Evolutionary conservation across 805 yeast genomes (phyloP), one percentile per base, ranked within the genome.

Genomic region (Limtongozyma cylindracea): DNA sequence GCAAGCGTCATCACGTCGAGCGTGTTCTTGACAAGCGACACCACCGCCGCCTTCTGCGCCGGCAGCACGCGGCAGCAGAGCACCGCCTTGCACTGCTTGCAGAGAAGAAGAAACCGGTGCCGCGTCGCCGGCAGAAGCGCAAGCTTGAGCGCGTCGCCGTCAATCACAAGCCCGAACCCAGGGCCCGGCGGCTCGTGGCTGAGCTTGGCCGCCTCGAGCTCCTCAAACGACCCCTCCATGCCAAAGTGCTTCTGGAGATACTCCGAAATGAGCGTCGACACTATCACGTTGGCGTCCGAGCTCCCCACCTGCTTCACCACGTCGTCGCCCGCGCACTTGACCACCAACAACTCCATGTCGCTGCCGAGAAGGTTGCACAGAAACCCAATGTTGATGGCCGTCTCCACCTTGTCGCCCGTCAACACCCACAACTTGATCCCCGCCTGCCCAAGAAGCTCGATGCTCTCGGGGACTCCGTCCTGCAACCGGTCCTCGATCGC

Each of bases 31-130:
- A 73, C 80, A 47, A 67, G 42, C 28, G 48, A 53, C 12, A 72
- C 84, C 13, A 74, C 72, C 10, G 58, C 58, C 3, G 88, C 91
- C 45, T 73, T 73, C 39, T 73, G 88, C 11, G 80, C 60, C 6
- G 91, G 88, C 3, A 82, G 70, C 11, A 73, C 88, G 29, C 91
- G 61, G 42, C 88, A 73, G 41, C 91, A 73, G 25, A 73, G 40
- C n/a, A 74, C 84, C 3, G 82, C 56, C 25, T 61, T 56, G 44
- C 88, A 73, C 28, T 68, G 67, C 39, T 73, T 73, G 38, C 88
- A 67, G 13, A 74, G 47, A 15, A 73, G 46, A 24, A 74, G 48
- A 40, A 74, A 73, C 38, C 66, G 65, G 30, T 55, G 42, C 32
- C 27, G 31, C 10, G 30, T 25, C 20, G 30, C 23, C 26, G 47